Percentiles rank a stretch among this genome's conserved stretches.
These are phyloP conservation scores for Boechera stricta DNA, from an alignment of 345 rosid species.

Conservation along the genomic window DNA sequence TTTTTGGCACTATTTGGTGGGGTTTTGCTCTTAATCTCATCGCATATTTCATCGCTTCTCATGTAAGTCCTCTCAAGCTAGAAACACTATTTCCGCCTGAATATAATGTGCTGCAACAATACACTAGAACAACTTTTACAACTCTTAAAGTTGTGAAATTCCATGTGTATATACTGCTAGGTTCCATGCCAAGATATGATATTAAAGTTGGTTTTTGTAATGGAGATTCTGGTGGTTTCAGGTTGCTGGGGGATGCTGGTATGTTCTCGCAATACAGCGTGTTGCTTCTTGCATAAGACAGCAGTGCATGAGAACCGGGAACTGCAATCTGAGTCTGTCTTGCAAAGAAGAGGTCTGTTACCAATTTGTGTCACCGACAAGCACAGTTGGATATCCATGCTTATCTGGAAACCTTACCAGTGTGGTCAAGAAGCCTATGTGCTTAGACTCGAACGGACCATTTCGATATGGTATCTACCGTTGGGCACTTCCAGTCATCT, in stretches of 20 bases:
- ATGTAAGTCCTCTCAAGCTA: conserved; percentile 54
- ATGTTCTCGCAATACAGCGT: conserved; percentile 83
- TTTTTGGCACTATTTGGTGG: conserved; percentile 98
- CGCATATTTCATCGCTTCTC: conserved; percentile 92
- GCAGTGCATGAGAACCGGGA: conserved; percentile 56
- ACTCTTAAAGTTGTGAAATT: neutral
- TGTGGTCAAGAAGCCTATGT: conserved; percentile 52
- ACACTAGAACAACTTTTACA: neutral
- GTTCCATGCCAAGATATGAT: neutral
- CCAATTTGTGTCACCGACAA: conserved; percentile 49
- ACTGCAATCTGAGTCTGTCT: conserved; percentile 63
- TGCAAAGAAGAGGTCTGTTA: conserved; percentile 73
- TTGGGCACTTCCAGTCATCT: conserved; percentile 83
- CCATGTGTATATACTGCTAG: neutral
- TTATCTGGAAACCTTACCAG: conserved; percentile 56
- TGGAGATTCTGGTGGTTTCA: conserved; percentile 39
- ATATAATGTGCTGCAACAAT: conserved; percentile 13
- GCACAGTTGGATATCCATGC: conserved; percentile 51
- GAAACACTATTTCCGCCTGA: neutral
- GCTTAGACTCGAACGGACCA: conserved; percentile 72
- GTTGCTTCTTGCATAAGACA: conserved; percentile 75
- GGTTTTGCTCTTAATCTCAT: conserved; percentile 90
- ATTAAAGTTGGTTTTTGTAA: neutral
- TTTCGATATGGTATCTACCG: conserved; percentile 73
- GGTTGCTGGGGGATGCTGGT: conserved; percentile 98